Evolutionary conservation across 306 rosid species (phyloP), one percentile per base, ranked within the genome.

Genomic region (Quercus agrifolia): DNA sequence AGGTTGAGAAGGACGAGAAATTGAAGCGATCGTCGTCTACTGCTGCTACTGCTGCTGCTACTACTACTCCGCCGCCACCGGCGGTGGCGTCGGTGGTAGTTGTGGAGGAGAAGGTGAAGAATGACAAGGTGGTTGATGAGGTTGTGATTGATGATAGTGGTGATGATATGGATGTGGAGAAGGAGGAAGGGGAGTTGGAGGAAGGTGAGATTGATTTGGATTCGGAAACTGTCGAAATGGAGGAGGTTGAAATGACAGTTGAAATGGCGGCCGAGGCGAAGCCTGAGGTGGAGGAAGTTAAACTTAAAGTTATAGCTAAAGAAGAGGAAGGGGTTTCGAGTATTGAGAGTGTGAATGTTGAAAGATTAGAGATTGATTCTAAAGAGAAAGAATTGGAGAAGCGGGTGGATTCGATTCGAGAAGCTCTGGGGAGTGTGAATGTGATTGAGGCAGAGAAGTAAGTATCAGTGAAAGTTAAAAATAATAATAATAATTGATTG

Each of bases 201-300:
- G 99, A 96, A 85, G 99, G 99, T n/a, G 99, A 96, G 91, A 96
- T 96, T 89, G 99, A 89, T 58, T 85, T 88, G 82, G 99, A 92
- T 56, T 86, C 91, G n/a, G 92, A 91, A 71, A 66, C 72, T 5
- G 68, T 68, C 1, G 81, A 54, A 56, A 74, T 71, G 74, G 76
- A 2, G 38, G 74, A 35, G 41, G 9, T 35, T 35, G 41, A 35
- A 35, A 35, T 35, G 41, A 35, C 41, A 6, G 46, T 38, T 38
- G 46, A 41, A 41, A 41, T 41, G 46, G 11, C 46, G 38, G 74
- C 14, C 4, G 78, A 67, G 46, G n/a, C 28, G 13, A 69, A 23
- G 0, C 46, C 46, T 0, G 46, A 41, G 46, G 11, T 41, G 46
- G 46, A 41, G 46, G 46, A 41, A 41, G 46, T 1, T 41, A 8